A percentile compares a stretch with the other conserved stretches of the same genome.
These are phyloP conservation scores for Platanus orientalis DNA, from an alignment of 164 flowering plant species.

Conservation along the genomic window DNA sequence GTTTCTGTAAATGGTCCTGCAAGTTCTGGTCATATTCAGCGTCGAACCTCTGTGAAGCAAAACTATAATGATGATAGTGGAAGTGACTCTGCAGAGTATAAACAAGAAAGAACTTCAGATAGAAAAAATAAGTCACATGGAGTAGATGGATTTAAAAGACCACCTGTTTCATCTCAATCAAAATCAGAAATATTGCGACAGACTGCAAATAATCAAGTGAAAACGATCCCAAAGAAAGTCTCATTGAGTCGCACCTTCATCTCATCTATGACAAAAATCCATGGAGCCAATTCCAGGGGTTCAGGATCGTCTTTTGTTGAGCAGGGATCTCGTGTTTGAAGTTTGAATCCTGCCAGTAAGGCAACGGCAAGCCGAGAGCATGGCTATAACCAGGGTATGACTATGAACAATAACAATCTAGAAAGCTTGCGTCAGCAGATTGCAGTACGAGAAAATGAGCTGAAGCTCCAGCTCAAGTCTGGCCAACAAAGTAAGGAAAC, in stretches of 20 bases:
- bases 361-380: conserved; percentile 23
- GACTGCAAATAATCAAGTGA: conserved; percentile 21
- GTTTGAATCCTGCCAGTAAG: conserved; percentile 23
- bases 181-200: conserved; percentile 25
- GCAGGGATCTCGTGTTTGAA: conserved; percentile 25
- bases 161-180: conserved; percentile 17
- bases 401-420: conserved; percentile 33
- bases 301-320: conserved; percentile 23
- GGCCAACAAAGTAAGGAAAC: conserved; percentile 43
- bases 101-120: no score
- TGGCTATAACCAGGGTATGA: conserved; percentile 28
- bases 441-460: conserved; percentile 68
- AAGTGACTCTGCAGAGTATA: no score
- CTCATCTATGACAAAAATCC: conserved; percentile 29
- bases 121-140: no score
- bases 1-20: conserved; percentile 10
- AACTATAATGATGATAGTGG: conserved; percentile 53
- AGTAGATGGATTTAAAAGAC: conserved; percentile 20
- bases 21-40: conserved; percentile 16
- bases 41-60: conserved; percentile 15
- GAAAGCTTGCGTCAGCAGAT: conserved; percentile 73
- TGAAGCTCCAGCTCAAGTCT: conserved; percentile 45
- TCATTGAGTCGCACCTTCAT: conserved; percentile 30
- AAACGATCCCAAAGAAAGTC: conserved; percentile 34
- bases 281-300: conserved; percentile 29